A percentile compares a stretch with the other conserved stretches of the same genome.
These are phyloP conservation scores for Mycosphaerelloides madeirae DNA, from an alignment of 2,329 filamentous ascomycete species.

Conservation along the genomic window DNA sequence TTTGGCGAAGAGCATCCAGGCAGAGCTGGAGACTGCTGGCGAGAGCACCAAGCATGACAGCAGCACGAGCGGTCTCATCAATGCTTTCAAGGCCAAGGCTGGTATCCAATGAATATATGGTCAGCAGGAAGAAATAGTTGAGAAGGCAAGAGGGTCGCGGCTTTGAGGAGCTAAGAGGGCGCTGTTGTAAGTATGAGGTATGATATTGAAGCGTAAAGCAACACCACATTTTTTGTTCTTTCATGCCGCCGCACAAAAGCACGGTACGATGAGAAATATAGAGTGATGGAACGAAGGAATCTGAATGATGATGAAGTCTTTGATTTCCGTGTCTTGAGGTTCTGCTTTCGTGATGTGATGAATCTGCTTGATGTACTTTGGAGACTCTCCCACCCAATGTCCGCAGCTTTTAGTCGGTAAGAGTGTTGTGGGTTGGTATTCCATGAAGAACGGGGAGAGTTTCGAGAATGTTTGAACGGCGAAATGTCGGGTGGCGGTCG, in stretches of 20 bases:
- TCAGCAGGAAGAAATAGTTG: not conserved
- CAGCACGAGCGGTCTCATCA: conserved; percentile 83
- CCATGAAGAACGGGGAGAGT: too few relatives aligned
- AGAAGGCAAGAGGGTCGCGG: not conserved
- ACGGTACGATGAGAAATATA: not conserved
- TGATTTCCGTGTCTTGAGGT: not conserved
- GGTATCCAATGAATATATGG: conserved; percentile 18
- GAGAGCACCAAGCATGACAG: conserved; percentile 72
- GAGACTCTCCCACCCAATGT: not conserved
- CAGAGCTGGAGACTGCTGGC: conserved; percentile 76
- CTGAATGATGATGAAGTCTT: not conserved
- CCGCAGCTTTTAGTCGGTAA: not conserved
- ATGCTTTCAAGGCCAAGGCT: conserved; percentile 81
- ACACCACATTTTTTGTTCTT: not conserved
- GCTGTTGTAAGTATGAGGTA: not conserved
- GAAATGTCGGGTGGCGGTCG: too few relatives aligned
- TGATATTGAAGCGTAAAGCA: not conserved
- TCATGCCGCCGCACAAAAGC: not conserved
- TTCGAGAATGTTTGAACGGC: too few relatives aligned
- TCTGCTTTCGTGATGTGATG: not conserved
- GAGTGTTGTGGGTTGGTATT: too few relatives aligned
- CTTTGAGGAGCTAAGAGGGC: not conserved
- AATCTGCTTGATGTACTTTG: not conserved
- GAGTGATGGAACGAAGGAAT: not conserved
- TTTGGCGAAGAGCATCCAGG: conserved; percentile 65